Evolutionary conservation across 345 rosid species (phyloP), one percentile per base, ranked within the genome.

Genomic region (Turnera subulata): DNA sequence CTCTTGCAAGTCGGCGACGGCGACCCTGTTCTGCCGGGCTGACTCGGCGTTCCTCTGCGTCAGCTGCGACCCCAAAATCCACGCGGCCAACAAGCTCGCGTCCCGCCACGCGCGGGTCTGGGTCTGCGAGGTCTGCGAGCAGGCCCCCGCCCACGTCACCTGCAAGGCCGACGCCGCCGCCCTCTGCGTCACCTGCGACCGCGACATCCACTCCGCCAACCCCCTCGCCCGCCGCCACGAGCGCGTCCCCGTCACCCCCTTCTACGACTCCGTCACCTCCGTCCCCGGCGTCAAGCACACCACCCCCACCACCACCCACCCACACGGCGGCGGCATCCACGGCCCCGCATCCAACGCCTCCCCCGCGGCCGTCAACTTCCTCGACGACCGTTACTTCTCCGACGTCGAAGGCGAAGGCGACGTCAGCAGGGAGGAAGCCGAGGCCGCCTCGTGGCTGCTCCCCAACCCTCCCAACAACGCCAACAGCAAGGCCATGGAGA

Each of bases 111-210:
- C 89, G 33, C 96, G 99, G 17, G 97, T 89, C 15, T 78, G 84
- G 81, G 50, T 93, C 11, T 93, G 99, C 59, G 92, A 84, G 64
- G 99, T 93, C n/a, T 94, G 99, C 55, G 99, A 94, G 80, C 99
- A 94, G 62, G 95, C 95, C 0, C 99, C 99, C 0, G 97, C 99
- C 2, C 81, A 87, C 65, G 92, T 94, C 68, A 94, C 96, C 51
- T 94, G 99, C 81, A 85, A 86, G 68, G 99, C 97, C 1, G 99
- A 94, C 63, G 97, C 99, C 0, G 99, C 99, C n/a, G 85, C 99
- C 14, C 89, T 94, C 53, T 94, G 99, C 76, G 67, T 80, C 73
- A 72, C 91, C 56, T 94, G 99, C 62, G 99, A 94, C 85, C 89
- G 83, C 0, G 97, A 94, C 63, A 94, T 94, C 74, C 99, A 94